Base-by-base conservation (phyloP, 2,329 filamentous ascomycete genomes). In the Pestalotiopsis sp. region DNA sequence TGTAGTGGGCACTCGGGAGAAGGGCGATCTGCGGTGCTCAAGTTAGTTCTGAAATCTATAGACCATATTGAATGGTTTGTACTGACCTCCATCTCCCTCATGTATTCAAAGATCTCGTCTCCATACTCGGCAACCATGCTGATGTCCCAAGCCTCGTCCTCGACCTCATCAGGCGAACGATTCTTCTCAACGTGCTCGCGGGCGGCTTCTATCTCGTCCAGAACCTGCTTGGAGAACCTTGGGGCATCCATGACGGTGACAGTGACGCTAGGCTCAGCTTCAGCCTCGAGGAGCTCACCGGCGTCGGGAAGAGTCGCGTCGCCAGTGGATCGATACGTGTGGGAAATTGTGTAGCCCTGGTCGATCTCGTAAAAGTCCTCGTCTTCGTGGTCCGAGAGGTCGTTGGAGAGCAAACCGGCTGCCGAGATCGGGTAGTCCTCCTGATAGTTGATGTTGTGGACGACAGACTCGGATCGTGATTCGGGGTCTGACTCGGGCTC, bases 91-190 rank as follows among this genome's bases (percentile, higher is more conserved):
- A 97, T 89, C 68, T 92, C 86, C 65, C 88, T 89, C 92, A 98
- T 94, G 82, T 98, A 97, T 30, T 88, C 85, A 75, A 98, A 98
- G 73, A 99, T 98, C 75, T 99, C 96, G 17, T 97, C 94, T 61
- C 92, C 92, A 76, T 99, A 99, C 77, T 98, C 95, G 11, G 94
- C 92, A 64, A 98, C 96, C 96, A 99, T 98, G 77, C 93, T 97
- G 40, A 95, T 94, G 77, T 98, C 96, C 89, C 92, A 97, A 65
- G 87, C 84, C 77, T 98, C 95, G 71, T 98, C 95, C 70, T 97
- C 92, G 58, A 94, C 84, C 68, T 97, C 94, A 68, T 96, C 92
- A 4, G 82, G 78, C 1, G 89, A 89, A 30, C 88, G 86, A 35
- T 87, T 89, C 38, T 82, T 81, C 72, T 93, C 88, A 14, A 97